A percentile compares a stretch with the other conserved stretches of the same genome.
Evolutionary conservation across 2,329 filamentous ascomycete genomes (phyloP).

Genomic region (Trichoderma oligosporum): DNA sequence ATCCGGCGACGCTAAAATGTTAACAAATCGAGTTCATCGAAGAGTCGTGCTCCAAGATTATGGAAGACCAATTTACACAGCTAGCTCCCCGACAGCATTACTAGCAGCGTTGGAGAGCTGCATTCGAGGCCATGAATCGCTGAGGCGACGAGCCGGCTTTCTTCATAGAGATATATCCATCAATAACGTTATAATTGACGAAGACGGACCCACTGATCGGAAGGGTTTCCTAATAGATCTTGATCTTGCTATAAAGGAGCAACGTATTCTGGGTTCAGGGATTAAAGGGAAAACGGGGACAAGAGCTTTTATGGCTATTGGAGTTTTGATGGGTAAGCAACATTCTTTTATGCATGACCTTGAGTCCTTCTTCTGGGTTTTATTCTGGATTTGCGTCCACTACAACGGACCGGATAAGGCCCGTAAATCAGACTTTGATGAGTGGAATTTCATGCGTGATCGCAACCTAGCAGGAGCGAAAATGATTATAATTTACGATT

Average conservation of each 20-base stretch:
- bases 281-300: conserved; percentile 40
- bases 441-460: conserved; percentile 36
- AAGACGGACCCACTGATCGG: conserved; percentile 37
- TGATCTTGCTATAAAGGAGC: conserved; percentile 33
- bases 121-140: not conserved
- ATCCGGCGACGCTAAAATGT: not conserved
- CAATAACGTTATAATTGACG: conserved; percentile 31
- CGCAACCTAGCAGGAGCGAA: conserved; percentile 28
- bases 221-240: conserved; percentile 40
- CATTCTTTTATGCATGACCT: conserved; percentile 45
- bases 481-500: conserved; percentile 23
- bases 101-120: not conserved
- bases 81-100: not conserved
- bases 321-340: conserved; percentile 34
- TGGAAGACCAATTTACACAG: not conserved
- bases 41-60: not conserved
- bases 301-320: conserved; percentile 35
- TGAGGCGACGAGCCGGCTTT: not conserved
- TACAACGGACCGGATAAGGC: conserved; percentile 28
- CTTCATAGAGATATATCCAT: not conserved
- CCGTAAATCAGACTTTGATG: conserved; percentile 30
- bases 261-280: conserved; percentile 32
- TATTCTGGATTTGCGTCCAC: conserved; percentile 25
- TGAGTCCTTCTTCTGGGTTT: conserved; percentile 44
- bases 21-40: not conserved